Base-by-base conservation (phyloP, 1,139 yeast species). In the Dujonia santamariae region DNA sequence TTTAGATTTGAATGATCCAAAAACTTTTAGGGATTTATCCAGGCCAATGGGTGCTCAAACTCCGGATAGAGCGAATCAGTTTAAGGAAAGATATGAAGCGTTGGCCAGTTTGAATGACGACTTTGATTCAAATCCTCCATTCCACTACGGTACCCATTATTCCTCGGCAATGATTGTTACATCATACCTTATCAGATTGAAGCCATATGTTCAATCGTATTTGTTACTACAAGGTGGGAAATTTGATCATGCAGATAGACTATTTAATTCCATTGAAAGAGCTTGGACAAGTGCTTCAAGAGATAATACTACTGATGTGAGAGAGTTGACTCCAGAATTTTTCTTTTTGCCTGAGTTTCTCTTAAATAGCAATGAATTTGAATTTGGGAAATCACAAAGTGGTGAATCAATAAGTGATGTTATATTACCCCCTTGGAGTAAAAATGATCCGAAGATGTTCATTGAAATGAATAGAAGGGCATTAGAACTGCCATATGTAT, bases 41-140 rank as follows among this genome's bases (percentile, higher is more conserved):
- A 85, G 83, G 47, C 96, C 96, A 2, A 85, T 86, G 95, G 96
- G 96, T 1, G 95, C 88, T 0, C 96, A 86, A 54, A 64, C 77
- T 1, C 53, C 56, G 3, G 63, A 61, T 2, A 65, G 96, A 38
- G 85, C 80, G 2, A 44, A 51, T 1, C 78, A 78, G 46, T 86
- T 86, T 47, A 59, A 61, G 33, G 92, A 85, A 37, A 59, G 96
- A 35, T 86, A 67, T 46, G 80, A 80, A 24, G 88, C 94, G 0
- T 53, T 83, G 32, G 69, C 63, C 23, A 74, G 81, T 40, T 59
- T 85, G 9, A 41, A 63, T 16, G 75, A 68, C 1, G 80, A 78
- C 37, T n/a, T 6, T n/a, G 65, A 70, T 21, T 49, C 52, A 17
- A 53, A 73, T 0, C 87, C 88, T 0, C 84, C 96, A 0, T 86